phyloP scores from a whole-genome alignment of 768 basidiomycete genomes.

The Panus rudis region DNA sequence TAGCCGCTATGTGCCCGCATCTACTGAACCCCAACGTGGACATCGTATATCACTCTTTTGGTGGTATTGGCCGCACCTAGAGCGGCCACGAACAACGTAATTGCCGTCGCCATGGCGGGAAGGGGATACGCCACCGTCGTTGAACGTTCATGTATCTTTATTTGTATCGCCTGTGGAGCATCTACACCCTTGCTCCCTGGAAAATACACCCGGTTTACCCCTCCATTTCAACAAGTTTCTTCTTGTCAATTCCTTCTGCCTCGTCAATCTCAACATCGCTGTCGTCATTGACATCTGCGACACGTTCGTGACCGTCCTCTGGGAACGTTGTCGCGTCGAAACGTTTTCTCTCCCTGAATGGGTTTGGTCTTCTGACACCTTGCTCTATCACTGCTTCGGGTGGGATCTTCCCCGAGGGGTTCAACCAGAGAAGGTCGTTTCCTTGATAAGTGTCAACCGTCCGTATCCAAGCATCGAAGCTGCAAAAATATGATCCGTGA shows the following conservation, averaged over 20 bases:
- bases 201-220: no score
- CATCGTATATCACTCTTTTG: no score
- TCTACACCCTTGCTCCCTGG: no score
- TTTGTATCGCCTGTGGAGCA: no score
- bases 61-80: no score
- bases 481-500: slow-evolving; percentile 21
- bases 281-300: slow-evolving; percentile 17
- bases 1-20: no score
- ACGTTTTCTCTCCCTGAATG: slow-evolving; percentile 61
- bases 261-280: slow-evolving; percentile 37
- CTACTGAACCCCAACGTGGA: no score
- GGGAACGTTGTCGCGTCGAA: slow-evolving; percentile 53
- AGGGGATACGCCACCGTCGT: no score
- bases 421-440: slow-evolving; percentile 72
- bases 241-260: slow-evolving; percentile 30
- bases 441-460: slow-evolving; percentile 71
- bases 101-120: no score
- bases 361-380: slow-evolving; percentile 46
- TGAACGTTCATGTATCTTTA: no score
- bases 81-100: no score
- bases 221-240: slow-evolving; percentile 37
- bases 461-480: slow-evolving; percentile 82
- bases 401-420: slow-evolving; percentile 72
- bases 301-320: slow-evolving; percentile 11
- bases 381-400: slow-evolving; percentile 57